Evolutionary conservation across 257 asterid genomes (phyloP).

Genomic region (Gentiana straminea): DNA sequence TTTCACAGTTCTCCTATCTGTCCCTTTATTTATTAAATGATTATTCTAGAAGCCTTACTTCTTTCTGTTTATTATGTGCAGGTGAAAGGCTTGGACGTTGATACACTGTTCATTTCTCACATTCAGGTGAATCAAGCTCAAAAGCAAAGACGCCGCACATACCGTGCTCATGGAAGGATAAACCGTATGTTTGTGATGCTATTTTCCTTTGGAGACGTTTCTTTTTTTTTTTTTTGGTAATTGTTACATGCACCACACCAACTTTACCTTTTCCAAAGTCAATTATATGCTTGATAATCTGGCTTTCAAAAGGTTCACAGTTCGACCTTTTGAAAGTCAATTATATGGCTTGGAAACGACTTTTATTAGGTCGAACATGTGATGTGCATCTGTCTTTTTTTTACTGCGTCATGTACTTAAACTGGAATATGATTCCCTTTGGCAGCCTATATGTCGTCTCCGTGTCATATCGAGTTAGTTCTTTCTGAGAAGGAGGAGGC

Average conservation of each 20-base stretch:
- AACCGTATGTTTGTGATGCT: constrained; percentile 27
- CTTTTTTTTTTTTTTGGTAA: background rate
- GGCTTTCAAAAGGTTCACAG: too few species aligned
- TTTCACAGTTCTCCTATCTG: background rate
- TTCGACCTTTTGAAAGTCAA: too few species aligned
- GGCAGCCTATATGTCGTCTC: constrained; percentile 83
- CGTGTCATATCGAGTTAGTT: constrained; percentile 82
- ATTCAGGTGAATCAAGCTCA: constrained; percentile 86
- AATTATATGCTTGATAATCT: too few species aligned
- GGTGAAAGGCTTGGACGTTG: constrained; percentile 94
- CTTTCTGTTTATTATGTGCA: constrained; percentile 14
- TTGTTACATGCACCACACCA: too few species aligned
- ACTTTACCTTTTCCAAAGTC: too few species aligned
- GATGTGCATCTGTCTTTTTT: background rate
- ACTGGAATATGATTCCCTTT: background rate
- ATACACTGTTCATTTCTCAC: constrained; percentile 79
- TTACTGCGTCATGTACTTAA: background rate
- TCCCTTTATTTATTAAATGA: background rate
- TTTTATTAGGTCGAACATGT: background rate
- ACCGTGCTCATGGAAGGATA: constrained; percentile 79
- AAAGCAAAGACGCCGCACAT: constrained; percentile 82
- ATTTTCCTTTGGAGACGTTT: background rate
- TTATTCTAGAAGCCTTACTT: background rate
- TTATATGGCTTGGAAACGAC: too few species aligned
- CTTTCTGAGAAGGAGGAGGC: constrained; percentile 63